Conservation (phyloP, 441 rosid species). For the Metrosideros polymorpha region DNA sequence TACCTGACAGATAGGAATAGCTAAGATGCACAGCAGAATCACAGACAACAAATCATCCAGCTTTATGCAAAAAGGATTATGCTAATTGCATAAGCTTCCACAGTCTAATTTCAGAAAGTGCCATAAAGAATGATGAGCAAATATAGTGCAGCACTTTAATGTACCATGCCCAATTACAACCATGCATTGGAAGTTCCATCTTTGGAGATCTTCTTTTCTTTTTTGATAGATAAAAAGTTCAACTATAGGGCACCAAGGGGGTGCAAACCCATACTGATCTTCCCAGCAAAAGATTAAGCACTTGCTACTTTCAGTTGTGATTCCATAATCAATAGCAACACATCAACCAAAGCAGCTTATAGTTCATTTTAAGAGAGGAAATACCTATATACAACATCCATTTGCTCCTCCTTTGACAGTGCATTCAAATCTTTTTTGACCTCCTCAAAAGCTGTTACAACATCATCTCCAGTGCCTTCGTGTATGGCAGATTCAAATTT, state of each 20-base stretch:
- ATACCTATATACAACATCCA: slow-evolving; percentile 76
- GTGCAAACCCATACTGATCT: background rate
- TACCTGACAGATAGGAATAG: background rate
- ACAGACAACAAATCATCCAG: background rate
- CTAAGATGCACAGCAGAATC: background rate
- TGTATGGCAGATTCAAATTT: slow-evolving; percentile 7
- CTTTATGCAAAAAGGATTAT: background rate
- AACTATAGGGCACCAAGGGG: background rate
- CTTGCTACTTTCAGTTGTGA: background rate
- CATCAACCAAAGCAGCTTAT: background rate
- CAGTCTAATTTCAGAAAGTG: background rate
- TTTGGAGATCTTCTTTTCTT: background rate
- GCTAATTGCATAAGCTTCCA: background rate
- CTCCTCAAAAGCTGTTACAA: slow-evolving; percentile 27
- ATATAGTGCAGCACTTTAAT: background rate
- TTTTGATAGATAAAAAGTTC: background rate
- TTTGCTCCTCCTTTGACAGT: slow-evolving; percentile 74
- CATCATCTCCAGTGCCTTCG: slow-evolving; percentile 21
- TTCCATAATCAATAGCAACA: background rate
- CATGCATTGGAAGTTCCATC: background rate
- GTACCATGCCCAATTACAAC: background rate
- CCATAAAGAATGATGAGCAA: background rate
- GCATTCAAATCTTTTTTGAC: slow-evolving; percentile 65
- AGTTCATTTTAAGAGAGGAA: background rate
- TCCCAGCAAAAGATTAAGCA: background rate